These are phyloP conservation scores for Rhizopogon rudus DNA, from an alignment of 768 basidiomycete species.

Conservation along the genomic window DNA sequence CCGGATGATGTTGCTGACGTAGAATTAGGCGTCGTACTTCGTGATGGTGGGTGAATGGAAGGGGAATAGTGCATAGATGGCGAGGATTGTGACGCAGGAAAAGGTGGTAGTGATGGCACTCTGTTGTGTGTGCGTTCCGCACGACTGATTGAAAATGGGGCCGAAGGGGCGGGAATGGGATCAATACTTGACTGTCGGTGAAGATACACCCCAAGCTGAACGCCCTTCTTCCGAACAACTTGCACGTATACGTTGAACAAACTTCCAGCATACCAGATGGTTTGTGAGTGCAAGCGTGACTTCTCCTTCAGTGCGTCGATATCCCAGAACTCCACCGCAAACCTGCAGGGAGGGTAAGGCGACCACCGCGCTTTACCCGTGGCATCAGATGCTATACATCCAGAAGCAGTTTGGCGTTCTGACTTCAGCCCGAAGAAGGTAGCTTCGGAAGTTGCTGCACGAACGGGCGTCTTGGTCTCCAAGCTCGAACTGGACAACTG, in stretches of 20 bases:
- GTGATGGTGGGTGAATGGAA: conserved; percentile 38
- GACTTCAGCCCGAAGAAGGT: conserved; percentile 63
- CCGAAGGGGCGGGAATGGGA: conserved; percentile 68
- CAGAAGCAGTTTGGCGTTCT: conserved; percentile 35
- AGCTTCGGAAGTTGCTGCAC: conserved; percentile 35
- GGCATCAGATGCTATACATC: conserved; percentile 38
- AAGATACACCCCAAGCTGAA: conserved; percentile 84
- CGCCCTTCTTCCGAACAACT: conserved; percentile 74
- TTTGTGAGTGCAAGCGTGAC: conserved; percentile 75
- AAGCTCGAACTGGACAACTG: conserved; percentile 10
- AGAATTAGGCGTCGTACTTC: conserved; percentile 40
- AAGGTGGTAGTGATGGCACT: conserved; percentile 25
- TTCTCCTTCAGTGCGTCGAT: conserved; percentile 81
- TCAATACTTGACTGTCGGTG: conserved; percentile 83
- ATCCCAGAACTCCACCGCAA: conserved; percentile 90
- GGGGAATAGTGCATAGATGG: conserved; percentile 37
- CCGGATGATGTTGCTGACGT: conserved; percentile 18
- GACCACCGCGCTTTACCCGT: conserved; percentile 54
- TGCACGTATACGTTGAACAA: conserved; percentile 89
- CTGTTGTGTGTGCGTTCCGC: conserved; percentile 23
- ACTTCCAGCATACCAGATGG: conserved; percentile 87
- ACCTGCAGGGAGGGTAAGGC: conserved; percentile 74
- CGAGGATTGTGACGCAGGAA: conserved; percentile 21
- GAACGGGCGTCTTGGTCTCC: conserved; percentile 21
- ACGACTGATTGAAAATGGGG: conserved; percentile 34